A percentile compares a stretch with the other conserved stretches of the same genome.
phyloP scores from a whole-genome alignment of 257 asterid species.

The Marsdenia floribunda region DNA sequence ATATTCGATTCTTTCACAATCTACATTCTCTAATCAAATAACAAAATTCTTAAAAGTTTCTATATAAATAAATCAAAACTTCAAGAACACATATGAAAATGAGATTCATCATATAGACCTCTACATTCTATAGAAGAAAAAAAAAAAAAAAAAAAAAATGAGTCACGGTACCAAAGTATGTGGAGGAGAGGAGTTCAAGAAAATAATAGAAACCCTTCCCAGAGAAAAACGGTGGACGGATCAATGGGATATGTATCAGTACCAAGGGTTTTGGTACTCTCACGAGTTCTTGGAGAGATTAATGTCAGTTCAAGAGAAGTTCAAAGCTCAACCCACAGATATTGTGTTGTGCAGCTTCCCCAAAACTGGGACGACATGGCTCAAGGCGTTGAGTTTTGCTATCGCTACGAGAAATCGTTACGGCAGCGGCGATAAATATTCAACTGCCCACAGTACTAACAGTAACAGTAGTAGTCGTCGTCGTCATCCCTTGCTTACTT shows the following conservation, averaged over 20 bases:
- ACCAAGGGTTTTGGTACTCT: conserved; percentile 19
- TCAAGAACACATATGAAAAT: too few relatives aligned
- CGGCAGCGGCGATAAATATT: neutral
- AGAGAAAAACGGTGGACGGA: neutral
- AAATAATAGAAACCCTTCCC: conserved; percentile 3
- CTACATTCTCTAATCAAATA: too few relatives aligned
- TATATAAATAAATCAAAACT: too few relatives aligned
- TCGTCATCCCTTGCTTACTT: neutral
- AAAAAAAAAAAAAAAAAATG: neutral
- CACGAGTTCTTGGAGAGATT: neutral
- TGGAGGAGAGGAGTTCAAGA: neutral
- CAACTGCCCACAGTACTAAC: too few relatives aligned
- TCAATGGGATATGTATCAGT: neutral
- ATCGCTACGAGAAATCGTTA: conserved; percentile 17
- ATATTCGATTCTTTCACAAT: too few relatives aligned
- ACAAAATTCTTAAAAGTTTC: too few relatives aligned
- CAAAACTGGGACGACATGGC: conserved; percentile 41
- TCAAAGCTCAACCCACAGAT: conserved; percentile 20
- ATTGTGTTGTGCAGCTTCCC: too few relatives aligned
- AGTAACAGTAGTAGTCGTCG: neutral
- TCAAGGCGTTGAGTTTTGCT: conserved; percentile 27
- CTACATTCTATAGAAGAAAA: too few relatives aligned
- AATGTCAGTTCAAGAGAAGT: too few relatives aligned
- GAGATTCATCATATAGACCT: too few relatives aligned
- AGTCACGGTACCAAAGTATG: neutral